Evolutionary conservation across 2,329 filamentous ascomycete species (phyloP), one percentile per base, ranked within the genome.

Genomic region (Scorias spongiosa): DNA sequence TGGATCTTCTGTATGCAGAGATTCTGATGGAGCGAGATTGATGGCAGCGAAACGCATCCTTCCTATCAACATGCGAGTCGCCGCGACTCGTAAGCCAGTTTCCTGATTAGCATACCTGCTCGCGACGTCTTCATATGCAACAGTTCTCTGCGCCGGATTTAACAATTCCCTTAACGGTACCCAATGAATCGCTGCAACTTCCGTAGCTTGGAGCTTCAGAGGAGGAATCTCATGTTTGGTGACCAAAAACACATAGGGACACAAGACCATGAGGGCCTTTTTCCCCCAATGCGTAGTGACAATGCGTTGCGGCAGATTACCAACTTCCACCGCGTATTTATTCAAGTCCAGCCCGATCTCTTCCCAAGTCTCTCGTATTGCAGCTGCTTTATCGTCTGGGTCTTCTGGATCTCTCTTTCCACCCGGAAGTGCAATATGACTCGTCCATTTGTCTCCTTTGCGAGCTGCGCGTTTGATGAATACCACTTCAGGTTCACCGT

Each of bases 141-240:
- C 68, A 0, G 76, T 80, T 17, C 77, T 70, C n/a, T 76, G 66
- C 1, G 65, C 64, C 2, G 76, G 71, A 1, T 73, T 70, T n/a
- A 81, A 64, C 7, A 84, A 68, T 14, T 71, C 71, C 42, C 73
- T 67, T 2, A 83, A 58, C 10, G 80, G 73, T 3, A 84, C 77
- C 80, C 79, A 84, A 57, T 83, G 79, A 2, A 75, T 73, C 1
- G 77, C 77, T 18, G 76, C 78, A 15, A 83, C 77, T 62, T 84
- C 80, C 29, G 74, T 73, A 4, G 78, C 78, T 53, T 83, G 78
- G n/a, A 83, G 65, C 39, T 68, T 68, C 34, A 83, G 65, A 1
- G 70, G 60, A 5, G 78, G 76, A 5, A 74, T 64, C 18, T 69
- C 64, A 26, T 71, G 70, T 14, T 67, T 68, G 2, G 74, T 80